Percentiles rank a stretch among this genome's conserved stretches.
Conservation (phyloP, 2,329 filamentous ascomycete species). For the Penicillium sp. region DNA sequence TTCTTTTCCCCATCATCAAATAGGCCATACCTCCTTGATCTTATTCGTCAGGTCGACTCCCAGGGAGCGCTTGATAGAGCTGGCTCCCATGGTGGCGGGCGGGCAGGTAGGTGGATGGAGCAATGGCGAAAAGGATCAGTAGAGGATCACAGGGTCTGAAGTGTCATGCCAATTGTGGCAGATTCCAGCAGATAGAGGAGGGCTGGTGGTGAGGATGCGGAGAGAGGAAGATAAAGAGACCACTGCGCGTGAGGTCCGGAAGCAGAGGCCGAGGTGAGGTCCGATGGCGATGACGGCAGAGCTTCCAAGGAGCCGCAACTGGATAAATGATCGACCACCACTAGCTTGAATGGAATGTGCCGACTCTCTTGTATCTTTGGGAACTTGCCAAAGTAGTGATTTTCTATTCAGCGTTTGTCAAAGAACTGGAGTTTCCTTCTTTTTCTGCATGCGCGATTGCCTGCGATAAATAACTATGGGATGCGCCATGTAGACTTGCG, state of each 20-base stretch:
- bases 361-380: background rate
- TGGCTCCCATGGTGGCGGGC: slow-evolving; percentile 46
- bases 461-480: background rate
- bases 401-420: background rate
- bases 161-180: slow-evolving; percentile 1
- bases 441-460: background rate
- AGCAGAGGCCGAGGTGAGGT: slow-evolving; percentile 25
- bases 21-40: slow-evolving; percentile 48
- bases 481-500: background rate
- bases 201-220: slow-evolving; percentile 8
- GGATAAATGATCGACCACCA: slow-evolving; percentile 7
- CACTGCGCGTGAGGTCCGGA: slow-evolving; percentile 21
- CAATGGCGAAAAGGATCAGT: slow-evolving; percentile 15
- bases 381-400: background rate
- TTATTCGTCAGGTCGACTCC: slow-evolving; percentile 46
- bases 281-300: slow-evolving; percentile 32
- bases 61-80: slow-evolving; percentile 51
- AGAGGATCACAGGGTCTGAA: slow-evolving; percentile 7
- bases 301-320: slow-evolving; percentile 23
- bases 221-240: background rate
- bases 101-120: slow-evolving; percentile 9
- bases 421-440: background rate
- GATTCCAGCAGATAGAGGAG: background rate
- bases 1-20: slow-evolving; percentile 12
- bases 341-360: background rate